Evolutionary conservation across 2,329 filamentous ascomycete species (phyloP).

Genomic region (Fusarium sp.): DNA sequence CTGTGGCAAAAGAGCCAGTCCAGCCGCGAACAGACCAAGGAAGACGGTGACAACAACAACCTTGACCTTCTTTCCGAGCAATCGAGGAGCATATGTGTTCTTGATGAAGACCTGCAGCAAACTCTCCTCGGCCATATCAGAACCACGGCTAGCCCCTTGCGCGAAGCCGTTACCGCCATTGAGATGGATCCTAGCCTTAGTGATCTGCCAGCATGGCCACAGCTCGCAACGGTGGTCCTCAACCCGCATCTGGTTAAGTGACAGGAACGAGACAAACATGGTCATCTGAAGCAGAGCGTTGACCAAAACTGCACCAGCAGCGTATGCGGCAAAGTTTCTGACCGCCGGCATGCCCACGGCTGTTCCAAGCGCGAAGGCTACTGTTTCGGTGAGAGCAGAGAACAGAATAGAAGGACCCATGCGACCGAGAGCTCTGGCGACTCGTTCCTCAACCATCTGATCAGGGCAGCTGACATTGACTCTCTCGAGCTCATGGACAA

Average conservation of each 20-base stretch:
- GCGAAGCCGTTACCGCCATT: conserved; percentile 67
- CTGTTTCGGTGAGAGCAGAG: conserved; percentile 93
- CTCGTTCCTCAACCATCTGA: conserved; percentile 85
- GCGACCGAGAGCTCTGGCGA: conserved; percentile 88
- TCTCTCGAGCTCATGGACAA: conserved; percentile 97
- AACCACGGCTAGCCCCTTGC: conserved; percentile 68
- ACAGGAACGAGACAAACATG: conserved; percentile 93
- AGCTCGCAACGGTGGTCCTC: conserved; percentile 92
- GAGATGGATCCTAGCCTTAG: conserved; percentile 77
- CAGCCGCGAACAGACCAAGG: conserved; percentile 87
- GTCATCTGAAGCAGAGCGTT: conserved; percentile 98
- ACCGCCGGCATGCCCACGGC: conserved; percentile 99
- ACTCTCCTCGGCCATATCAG: conserved; percentile 86
- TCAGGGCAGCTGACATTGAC: conserved; percentile 94
- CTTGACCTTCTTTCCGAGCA: conserved; percentile 86
- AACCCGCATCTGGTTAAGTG: conserved; percentile 90
- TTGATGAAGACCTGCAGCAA: conserved; percentile 88
- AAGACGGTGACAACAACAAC: conserved; percentile 82
- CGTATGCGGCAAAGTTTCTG: conserved; percentile 96
- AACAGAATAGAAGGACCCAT: conserved; percentile 98
- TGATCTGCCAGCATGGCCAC: conserved; percentile 88
- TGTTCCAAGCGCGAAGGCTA: conserved; percentile 90
- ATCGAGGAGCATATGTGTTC: conserved; percentile 84
- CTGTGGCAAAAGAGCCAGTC: conserved; percentile 84
- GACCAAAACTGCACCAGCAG: conserved; percentile 94